These are phyloP conservation scores for Colletotrichum coccodes DNA, from an alignment of 2,329 filamentous ascomycete genomes.

Conservation along the genomic window DNA sequence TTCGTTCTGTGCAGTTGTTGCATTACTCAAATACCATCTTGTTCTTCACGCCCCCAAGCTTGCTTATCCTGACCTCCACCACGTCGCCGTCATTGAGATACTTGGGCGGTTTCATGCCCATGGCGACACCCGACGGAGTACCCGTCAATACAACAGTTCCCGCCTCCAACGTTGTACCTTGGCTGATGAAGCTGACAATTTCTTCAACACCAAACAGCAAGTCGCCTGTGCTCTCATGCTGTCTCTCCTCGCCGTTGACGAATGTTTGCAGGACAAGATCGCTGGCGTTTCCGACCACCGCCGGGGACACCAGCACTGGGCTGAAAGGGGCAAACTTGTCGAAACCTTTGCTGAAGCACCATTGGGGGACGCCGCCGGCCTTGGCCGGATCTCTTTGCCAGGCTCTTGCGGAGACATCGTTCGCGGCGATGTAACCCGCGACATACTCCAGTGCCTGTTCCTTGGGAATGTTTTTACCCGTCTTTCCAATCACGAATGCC, in stretches of 20 bases:
- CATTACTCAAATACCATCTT: constrained; percentile 48
- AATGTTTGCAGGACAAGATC: constrained; percentile 45
- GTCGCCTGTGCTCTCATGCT: constrained; percentile 57
- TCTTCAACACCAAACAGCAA: constrained; percentile 60
- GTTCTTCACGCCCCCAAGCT: constrained; percentile 46
- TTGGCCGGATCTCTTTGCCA: constrained; percentile 61
- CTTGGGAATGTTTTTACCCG: constrained; percentile 60
- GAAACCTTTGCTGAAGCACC: constrained; percentile 65
- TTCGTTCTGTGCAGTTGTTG: neutral
- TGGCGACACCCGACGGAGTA: constrained; percentile 58
- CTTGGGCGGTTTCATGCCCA: constrained; percentile 54
- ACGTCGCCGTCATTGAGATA: constrained; percentile 54
- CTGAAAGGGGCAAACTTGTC: constrained; percentile 67
- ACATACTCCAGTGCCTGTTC: constrained; percentile 57
- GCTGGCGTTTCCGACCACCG: constrained; percentile 41
- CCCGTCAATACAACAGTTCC: constrained; percentile 63
- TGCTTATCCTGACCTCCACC: constrained; percentile 53
- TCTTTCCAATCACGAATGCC: constrained; percentile 63
- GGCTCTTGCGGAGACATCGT: constrained; percentile 65
- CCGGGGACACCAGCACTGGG: constrained; percentile 51
- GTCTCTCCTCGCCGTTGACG: constrained; percentile 62
- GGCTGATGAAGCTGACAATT: constrained; percentile 57
- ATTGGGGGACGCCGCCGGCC: constrained; percentile 55
- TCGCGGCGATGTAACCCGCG: constrained; percentile 56
- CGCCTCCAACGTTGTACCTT: constrained; percentile 59